These are phyloP conservation scores for Shiraia bambusicola DNA, from an alignment of 2,329 filamentous ascomycete species.

Conservation along the genomic window DNA sequence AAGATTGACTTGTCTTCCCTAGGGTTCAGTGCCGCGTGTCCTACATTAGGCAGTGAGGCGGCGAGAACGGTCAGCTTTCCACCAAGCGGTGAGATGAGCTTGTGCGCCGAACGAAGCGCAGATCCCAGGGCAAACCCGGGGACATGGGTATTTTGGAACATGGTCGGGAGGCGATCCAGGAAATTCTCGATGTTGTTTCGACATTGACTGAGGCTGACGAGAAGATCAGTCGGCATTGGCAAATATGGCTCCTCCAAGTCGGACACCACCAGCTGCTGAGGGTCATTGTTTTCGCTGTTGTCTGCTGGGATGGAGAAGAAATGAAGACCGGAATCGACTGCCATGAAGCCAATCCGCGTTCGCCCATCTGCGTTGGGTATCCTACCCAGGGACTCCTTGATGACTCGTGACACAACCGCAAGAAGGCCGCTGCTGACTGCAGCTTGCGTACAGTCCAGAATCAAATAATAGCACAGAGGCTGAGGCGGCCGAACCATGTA, in stretches of 20 bases:
- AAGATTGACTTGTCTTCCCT: slow-evolving; percentile 95
- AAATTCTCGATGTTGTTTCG: slow-evolving; percentile 90
- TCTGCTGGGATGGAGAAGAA: slow-evolving; percentile 96
- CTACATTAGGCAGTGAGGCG: slow-evolving; percentile 85
- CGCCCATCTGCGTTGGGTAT: slow-evolving; percentile 97
- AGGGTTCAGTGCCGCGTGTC: slow-evolving; percentile 83
- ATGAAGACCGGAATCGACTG: slow-evolving; percentile 90
- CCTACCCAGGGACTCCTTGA: slow-evolving; percentile 89
- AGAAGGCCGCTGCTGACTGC: slow-evolving; percentile 78
- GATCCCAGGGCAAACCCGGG: slow-evolving; percentile 92
- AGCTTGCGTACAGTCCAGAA: slow-evolving; percentile 52
- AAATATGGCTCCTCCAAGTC: slow-evolving; percentile 96
- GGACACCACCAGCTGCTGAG: slow-evolving; percentile 89
- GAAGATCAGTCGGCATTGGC: slow-evolving; percentile 85
- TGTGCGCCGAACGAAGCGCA: slow-evolving; percentile 88
- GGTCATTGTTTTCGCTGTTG: slow-evolving; percentile 77
- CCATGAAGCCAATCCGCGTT: slow-evolving; percentile 91
- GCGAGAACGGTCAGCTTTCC: slow-evolving; percentile 93
- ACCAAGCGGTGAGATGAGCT: slow-evolving; percentile 89
- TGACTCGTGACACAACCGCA: slow-evolving; percentile 88
- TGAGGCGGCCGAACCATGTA: slow-evolving; percentile 99
- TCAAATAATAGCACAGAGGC: slow-evolving; percentile 54
- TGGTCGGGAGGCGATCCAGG: slow-evolving; percentile 84
- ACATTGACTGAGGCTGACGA: slow-evolving; percentile 86
- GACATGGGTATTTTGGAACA: slow-evolving; percentile 95